These are phyloP conservation scores for Talaromyces islandicus DNA, from an alignment of 2,329 filamentous ascomycete species.

Conservation along the genomic window DNA sequence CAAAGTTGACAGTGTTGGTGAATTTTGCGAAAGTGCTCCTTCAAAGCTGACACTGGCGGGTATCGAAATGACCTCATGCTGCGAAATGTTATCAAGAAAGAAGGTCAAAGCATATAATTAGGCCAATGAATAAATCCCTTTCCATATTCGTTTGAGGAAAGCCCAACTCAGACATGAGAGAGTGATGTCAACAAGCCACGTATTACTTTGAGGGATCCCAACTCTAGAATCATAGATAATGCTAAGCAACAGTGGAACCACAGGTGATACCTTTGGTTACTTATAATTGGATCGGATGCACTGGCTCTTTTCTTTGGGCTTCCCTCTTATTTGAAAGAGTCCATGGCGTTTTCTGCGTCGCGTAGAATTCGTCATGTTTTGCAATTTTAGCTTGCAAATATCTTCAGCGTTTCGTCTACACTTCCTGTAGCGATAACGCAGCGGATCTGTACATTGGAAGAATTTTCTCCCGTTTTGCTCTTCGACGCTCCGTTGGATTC, in stretches of 20 bases:
- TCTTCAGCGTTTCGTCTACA: constrained; percentile 71
- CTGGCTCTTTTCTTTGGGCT: background rate
- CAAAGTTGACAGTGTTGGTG: background rate
- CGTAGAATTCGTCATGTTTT: background rate
- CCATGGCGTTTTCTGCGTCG: background rate
- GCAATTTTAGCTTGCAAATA: constrained; percentile 54
- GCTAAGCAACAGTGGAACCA: background rate
- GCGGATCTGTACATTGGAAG: constrained; percentile 46
- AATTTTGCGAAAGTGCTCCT: too few relatives aligned
- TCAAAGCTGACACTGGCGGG: background rate
- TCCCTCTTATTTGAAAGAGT: background rate
- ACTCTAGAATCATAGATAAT: background rate
- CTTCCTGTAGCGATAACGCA: constrained; percentile 85
- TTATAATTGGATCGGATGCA: background rate
- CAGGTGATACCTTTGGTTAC: background rate
- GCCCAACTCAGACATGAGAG: background rate
- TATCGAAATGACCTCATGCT: background rate
- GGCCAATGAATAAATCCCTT: background rate
- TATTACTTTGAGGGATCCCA: background rate
- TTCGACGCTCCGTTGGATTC: constrained; percentile 49
- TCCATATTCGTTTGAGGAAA: background rate
- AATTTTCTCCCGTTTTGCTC: constrained; percentile 41
- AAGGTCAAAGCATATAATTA: background rate
- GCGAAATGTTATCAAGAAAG: background rate
- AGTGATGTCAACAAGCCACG: background rate